Evolutionary conservation across 495 filamentous ascomycete species (phyloP).

Genomic region (Apiosordaria backusii): DNA sequence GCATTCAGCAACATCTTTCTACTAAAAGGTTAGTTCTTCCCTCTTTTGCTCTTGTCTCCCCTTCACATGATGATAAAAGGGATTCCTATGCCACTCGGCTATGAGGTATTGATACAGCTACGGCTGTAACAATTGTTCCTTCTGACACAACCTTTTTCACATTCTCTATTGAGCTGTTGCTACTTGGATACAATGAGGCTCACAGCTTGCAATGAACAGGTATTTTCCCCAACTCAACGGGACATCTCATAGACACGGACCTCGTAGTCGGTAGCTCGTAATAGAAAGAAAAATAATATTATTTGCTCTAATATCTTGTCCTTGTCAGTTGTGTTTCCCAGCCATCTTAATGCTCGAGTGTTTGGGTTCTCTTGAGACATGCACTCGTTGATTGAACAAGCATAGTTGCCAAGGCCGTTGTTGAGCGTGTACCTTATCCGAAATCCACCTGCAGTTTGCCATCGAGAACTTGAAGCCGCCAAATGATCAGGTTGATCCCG

Average conservation of each 20-base stretch:
- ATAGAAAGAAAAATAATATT: not conserved
- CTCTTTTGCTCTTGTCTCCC: not conserved
- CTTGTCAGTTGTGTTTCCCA: not conserved
- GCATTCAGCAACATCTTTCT: not conserved
- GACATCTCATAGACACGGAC: not conserved
- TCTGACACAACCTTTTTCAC: not conserved
- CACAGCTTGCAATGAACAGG: not conserved
- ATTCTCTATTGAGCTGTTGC: not conserved
- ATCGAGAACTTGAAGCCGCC: not conserved
- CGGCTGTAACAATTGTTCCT: conserved; percentile 13
- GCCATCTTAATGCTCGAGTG: not conserved
- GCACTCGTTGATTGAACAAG: not conserved
- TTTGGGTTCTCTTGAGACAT: not conserved
- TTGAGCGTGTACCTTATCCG: not conserved
- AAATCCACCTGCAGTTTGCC: not conserved
- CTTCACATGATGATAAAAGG: conserved; percentile 10
- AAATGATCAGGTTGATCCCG: not conserved
- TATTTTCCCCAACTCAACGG: not conserved
- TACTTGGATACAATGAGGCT: not conserved
- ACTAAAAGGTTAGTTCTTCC: conserved; percentile 6
- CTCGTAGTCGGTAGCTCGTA: not conserved
- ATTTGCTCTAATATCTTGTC: not conserved
- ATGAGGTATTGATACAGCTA: conserved; percentile 8
- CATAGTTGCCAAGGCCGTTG: not conserved
- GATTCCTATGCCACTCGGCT: conserved; percentile 8